phyloP scores from a whole-genome alignment of 345 rosid genomes.

The Rhodamnia rubescens region DNA sequence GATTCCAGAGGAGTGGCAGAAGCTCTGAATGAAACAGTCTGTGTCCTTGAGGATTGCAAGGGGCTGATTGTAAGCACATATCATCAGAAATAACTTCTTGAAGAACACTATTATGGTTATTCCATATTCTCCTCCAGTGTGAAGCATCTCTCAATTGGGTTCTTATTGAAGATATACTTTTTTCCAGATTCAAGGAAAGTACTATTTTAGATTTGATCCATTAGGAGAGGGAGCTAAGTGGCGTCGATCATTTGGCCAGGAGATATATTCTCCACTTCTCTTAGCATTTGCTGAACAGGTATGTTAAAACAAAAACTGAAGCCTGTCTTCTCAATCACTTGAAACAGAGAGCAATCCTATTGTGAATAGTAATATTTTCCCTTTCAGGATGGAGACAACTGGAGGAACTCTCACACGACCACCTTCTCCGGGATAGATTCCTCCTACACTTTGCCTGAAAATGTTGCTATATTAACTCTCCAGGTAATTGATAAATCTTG shows the following conservation, averaged over 20 bases:
- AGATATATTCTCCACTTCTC: constrained; percentile 86
- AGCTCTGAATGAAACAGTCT: constrained; percentile 78
- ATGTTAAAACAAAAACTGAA: neutral
- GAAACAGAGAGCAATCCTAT: neutral
- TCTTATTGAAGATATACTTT: neutral
- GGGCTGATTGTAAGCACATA: constrained; percentile 64
- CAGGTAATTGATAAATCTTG: constrained; percentile 29
- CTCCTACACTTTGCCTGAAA: constrained; percentile 72
- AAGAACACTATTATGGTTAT: neutral
- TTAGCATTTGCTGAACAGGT: constrained; percentile 80
- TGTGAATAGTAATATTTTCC: neutral
- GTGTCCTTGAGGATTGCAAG: constrained; percentile 50
- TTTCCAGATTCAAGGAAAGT: constrained; percentile 83
- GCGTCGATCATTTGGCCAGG: constrained; percentile 89
- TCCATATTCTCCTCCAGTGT: neutral
- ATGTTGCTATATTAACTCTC: constrained; percentile 73
- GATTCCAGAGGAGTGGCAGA: constrained; percentile 91
- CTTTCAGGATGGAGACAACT: constrained; percentile 52
- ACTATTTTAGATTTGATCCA: constrained; percentile 75
- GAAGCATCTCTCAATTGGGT: neutral
- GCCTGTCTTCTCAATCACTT: neutral
- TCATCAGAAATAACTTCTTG: neutral
- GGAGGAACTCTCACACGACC: constrained; percentile 40
- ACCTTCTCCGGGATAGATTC: constrained; percentile 69
- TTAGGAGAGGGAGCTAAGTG: constrained; percentile 89